Evolutionary conservation across 2,329 filamentous ascomycete genomes (phyloP).

Genomic region (Aciculosporium take): DNA sequence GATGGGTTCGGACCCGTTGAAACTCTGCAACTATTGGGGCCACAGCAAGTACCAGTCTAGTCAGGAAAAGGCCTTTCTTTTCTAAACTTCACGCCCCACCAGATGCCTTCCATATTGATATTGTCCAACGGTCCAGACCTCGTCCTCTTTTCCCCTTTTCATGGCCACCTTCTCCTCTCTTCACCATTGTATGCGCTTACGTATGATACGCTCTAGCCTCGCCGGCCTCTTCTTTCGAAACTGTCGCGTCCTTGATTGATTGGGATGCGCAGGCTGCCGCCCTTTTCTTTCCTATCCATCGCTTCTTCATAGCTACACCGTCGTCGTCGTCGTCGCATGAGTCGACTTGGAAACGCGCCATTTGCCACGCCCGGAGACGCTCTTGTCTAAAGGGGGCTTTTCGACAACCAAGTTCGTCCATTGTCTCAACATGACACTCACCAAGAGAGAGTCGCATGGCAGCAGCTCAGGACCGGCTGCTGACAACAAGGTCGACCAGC

Average conservation of each 20-base stretch:
- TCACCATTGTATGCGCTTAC: too few relatives aligned
- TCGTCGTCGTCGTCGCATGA: background rate
- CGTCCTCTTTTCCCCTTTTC: background rate
- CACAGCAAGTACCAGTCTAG: too few relatives aligned
- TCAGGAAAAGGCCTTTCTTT: too few relatives aligned
- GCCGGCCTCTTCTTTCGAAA: background rate
- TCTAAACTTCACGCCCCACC: too few relatives aligned
- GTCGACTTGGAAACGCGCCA: background rate
- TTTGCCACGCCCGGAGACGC: background rate
- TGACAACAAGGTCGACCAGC: slow-evolving; percentile 17
- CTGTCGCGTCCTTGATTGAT: background rate
- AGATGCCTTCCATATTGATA: too few relatives aligned
- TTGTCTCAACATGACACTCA: slow-evolving; percentile 8
- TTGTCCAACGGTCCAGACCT: too few relatives aligned
- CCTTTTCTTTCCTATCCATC: background rate
- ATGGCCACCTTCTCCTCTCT: too few relatives aligned
- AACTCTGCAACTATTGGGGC: too few relatives aligned
- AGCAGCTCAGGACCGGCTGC: slow-evolving; percentile 6
- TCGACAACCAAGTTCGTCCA: background rate
- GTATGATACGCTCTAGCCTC: background rate
- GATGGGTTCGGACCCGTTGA: too few relatives aligned
- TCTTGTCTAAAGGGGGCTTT: too few relatives aligned
- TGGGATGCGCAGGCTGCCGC: background rate
- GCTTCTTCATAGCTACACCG: too few relatives aligned
- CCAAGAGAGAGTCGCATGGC: slow-evolving; percentile 12